phyloP scores from a whole-genome alignment of 1,284 basidiomycete genomes.

The Tilletiaria anomala region DNA sequence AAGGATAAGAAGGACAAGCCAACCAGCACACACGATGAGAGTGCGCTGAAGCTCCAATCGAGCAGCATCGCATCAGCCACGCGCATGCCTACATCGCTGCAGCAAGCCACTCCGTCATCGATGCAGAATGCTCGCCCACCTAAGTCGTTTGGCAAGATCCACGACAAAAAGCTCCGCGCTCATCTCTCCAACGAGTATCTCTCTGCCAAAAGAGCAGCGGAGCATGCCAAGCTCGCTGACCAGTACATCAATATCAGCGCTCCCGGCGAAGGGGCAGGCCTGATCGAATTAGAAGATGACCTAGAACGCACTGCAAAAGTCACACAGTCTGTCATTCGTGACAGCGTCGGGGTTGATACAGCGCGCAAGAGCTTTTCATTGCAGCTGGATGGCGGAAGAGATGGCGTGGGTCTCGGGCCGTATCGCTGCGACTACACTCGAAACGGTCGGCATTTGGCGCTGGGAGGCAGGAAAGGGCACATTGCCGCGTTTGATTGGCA shows the following conservation, averaged over 20 bases:
- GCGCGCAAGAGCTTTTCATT: constrained; percentile 63
- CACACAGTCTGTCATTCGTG: constrained; percentile 61
- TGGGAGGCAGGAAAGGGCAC: constrained; percentile 59
- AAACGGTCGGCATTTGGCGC: constrained; percentile 60
- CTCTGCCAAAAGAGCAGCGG: constrained; percentile 22
- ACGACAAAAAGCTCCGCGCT: constrained; percentile 36
- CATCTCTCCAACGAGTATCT: constrained; percentile 27
- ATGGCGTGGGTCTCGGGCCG: constrained; percentile 47
- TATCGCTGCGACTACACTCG: constrained; percentile 68
- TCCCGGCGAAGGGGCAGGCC: constrained; percentile 48
- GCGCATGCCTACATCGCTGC: constrained; percentile 24
- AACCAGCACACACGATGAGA: not conserved
- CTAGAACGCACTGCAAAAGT: constrained; percentile 82
- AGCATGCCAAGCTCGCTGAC: constrained; percentile 29
- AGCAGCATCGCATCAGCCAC: constrained; percentile 26
- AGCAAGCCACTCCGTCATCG: constrained; percentile 18
- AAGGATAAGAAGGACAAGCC: not conserved
- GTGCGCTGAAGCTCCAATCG: constrained; percentile 21
- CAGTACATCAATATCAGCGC: constrained; percentile 27
- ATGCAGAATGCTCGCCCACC: constrained; percentile 21
- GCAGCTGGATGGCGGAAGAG: constrained; percentile 54
- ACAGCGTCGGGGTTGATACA: constrained; percentile 57
- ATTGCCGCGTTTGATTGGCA: constrained; percentile 94
- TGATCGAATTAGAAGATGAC: constrained; percentile 57
- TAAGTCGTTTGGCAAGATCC: constrained; percentile 19